Evolutionary conservation across 1,139 yeast species (phyloP), one percentile per base, ranked within the genome.

Genomic region (Insectozyma bohioensis): DNA sequence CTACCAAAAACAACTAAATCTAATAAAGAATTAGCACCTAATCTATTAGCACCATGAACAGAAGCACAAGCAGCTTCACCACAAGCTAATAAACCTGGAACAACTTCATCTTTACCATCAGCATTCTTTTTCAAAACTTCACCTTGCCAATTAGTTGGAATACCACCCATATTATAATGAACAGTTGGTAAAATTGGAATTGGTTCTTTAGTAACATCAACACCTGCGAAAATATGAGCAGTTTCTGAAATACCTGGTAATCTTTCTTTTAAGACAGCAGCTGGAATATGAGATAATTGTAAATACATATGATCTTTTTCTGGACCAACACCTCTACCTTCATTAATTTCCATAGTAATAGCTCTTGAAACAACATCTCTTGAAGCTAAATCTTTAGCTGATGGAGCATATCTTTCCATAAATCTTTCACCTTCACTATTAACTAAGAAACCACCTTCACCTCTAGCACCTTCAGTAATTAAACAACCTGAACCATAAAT

Each of bases 21-120:
- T 58, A 92, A 80, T 52, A 92, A 74, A n/a, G 98, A 92, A 78
- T 92, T 92, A 49, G 98, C 98, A 66, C 98, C 98, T 52, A 92
- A 78, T 75, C 98, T 86, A 77, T 92, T 92, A 45, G 98, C 98
- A 69, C 98, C 98, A 61, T 92, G 98, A 39, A 92, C 98, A 26
- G 97, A 88, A 46, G 95, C 97, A 76, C 97, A 90, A 31, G 97
- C 98, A 46, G 95, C 92, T 73, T 92, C 98, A 76, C 98, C 98
- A 74, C 97, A 88, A 16, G 98, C 97, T 63, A 79, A 78, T 54
- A 92, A 76, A 54, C 98, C 98, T 52, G 95, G 95, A 43, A 92
- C 95, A 50, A 85, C 78, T 58, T 76, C 80, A 61, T 92, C 98
- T 54, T 90, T 80, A 54, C 98, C 98, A 49, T 85, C 77, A 55